Conservation (phyloP, 495 filamentous ascomycete species). For the Penicillium malachiteum region DNA sequence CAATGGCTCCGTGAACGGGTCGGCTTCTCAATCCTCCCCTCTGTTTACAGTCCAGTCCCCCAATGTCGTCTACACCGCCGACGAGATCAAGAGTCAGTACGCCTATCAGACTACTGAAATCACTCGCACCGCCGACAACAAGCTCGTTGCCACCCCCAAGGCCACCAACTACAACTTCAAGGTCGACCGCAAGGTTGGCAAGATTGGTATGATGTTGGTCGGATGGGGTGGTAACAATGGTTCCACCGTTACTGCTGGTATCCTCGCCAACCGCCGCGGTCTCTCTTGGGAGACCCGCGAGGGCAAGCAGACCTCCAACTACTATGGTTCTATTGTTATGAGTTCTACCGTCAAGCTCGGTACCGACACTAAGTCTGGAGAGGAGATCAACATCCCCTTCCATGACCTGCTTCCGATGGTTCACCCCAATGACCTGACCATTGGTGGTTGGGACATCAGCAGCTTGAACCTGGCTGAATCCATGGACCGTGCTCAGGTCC, state of each 20-base stretch:
- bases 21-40: slow-evolving; percentile 53
- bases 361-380: slow-evolving; percentile 74
- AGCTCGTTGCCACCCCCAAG: slow-evolving; percentile 80
- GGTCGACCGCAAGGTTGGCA: slow-evolving; percentile 89
- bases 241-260: slow-evolving; percentile 94
- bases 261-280: slow-evolving; percentile 87
- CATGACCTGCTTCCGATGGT: slow-evolving; percentile 94
- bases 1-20: slow-evolving; percentile 72
- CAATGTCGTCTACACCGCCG: slow-evolving; percentile 86
- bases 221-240: slow-evolving; percentile 99
- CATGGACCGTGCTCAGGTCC: slow-evolving; percentile 93
- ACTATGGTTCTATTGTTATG: slow-evolving; percentile 98
- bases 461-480: slow-evolving; percentile 80
- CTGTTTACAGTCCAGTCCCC: slow-evolving; percentile 87
- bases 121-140: slow-evolving; percentile 67
- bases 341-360: slow-evolving; percentile 95
- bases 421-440: slow-evolving; percentile 91
- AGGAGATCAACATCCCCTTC: slow-evolving; percentile 96
- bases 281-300: slow-evolving; percentile 93
- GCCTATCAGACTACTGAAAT: slow-evolving; percentile 92
- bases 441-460: slow-evolving; percentile 98
- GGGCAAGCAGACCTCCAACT: slow-evolving; percentile 81
- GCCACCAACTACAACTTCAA: slow-evolving; percentile 96
- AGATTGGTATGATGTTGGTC: slow-evolving; percentile 95
- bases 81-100: slow-evolving; percentile 90